phyloP scores from a whole-genome alignment of 1,139 yeast species.

The Debaryomycetaceae sp. region DNA sequence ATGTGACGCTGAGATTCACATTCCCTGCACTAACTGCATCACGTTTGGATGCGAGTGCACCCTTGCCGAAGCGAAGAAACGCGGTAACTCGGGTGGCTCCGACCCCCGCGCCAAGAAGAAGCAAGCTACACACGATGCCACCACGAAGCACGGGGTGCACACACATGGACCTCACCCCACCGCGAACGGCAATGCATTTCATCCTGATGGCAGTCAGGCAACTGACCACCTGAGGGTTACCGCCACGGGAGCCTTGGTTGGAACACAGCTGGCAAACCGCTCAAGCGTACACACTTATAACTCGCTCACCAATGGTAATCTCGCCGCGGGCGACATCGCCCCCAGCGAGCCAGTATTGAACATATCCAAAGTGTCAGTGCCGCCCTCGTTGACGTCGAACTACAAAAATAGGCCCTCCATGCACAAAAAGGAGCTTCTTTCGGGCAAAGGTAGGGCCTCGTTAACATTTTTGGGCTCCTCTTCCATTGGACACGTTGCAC shows the following conservation, averaged over 20 bases:
- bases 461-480: constrained; percentile 42
- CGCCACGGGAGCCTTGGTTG: too few relatives aligned
- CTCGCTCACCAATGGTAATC: too few relatives aligned
- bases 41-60: constrained; percentile 74
- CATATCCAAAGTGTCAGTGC: constrained; percentile 40
- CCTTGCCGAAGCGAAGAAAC: constrained; percentile 54
- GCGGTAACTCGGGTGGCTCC: constrained; percentile 27
- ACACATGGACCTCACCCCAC: too few relatives aligned
- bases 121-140: constrained; percentile 7
- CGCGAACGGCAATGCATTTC: too few relatives aligned
- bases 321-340: too few relatives aligned
- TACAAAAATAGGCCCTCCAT: constrained; percentile 39
- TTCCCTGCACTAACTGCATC: constrained; percentile 74
- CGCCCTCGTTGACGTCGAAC: constrained; percentile 41
- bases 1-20: constrained; percentile 64
- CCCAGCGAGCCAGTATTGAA: constrained; percentile 39
- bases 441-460: constrained; percentile 27
- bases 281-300: too few relatives aligned
- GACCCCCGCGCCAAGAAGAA: constrained; percentile 20
- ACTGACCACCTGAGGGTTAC: too few relatives aligned
- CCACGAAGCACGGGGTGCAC: too few relatives aligned
- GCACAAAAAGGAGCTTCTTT: constrained; percentile 31
- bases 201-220: too few relatives aligned
- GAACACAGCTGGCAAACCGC: too few relatives aligned
- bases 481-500: constrained; percentile 39